Evolutionary conservation across 2,329 filamentous ascomycete species (phyloP).

Genomic region (Dryadomyces quercus-mongolicae): DNA sequence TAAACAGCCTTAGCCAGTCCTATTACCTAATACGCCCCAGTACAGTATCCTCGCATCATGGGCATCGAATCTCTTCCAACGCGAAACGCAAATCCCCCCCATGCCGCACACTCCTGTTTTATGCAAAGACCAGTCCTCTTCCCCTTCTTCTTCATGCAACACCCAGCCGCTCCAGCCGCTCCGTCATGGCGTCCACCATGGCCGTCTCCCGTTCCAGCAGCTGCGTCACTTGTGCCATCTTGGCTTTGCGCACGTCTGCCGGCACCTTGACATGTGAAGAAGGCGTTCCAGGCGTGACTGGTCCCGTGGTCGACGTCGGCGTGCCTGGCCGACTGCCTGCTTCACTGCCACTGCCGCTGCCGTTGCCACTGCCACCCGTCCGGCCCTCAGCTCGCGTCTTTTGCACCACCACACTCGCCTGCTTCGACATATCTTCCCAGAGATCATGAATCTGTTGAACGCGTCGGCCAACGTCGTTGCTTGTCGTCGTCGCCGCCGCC

Average conservation of each 20-base stretch:
- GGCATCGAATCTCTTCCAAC: too few relatives aligned
- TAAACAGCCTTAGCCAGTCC: too few relatives aligned
- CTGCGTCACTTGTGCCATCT: slow-evolving; percentile 50
- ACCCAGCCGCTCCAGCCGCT: slow-evolving; percentile 44
- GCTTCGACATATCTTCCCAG: slow-evolving; percentile 38
- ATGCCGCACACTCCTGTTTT: too few relatives aligned
- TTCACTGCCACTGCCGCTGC: slow-evolving; percentile 15
- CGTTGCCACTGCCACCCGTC: slow-evolving; percentile 15
- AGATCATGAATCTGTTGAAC: slow-evolving; percentile 43
- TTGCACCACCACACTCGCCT: slow-evolving; percentile 32
- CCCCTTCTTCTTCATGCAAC: slow-evolving; percentile 14
- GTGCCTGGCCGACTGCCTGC: not conserved
- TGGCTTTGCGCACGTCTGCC: slow-evolving; percentile 47
- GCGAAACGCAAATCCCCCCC: too few relatives aligned
- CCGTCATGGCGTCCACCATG: slow-evolving; percentile 54
- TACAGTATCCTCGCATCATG: too few relatives aligned
- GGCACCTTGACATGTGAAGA: slow-evolving; percentile 38
- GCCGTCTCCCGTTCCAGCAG: slow-evolving; percentile 55
- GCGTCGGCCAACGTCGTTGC: slow-evolving; percentile 38
- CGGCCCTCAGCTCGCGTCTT: slow-evolving; percentile 15
- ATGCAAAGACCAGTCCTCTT: too few relatives aligned
- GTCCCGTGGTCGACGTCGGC: slow-evolving; percentile 7
- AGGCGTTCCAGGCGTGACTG: slow-evolving; percentile 1
- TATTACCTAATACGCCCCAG: too few relatives aligned
- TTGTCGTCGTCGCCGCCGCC: slow-evolving; percentile 5